Evolutionary conservation across 176 grass and related monocot genomes (phyloP).

Genomic region (Tuctoria greenei): DNA sequence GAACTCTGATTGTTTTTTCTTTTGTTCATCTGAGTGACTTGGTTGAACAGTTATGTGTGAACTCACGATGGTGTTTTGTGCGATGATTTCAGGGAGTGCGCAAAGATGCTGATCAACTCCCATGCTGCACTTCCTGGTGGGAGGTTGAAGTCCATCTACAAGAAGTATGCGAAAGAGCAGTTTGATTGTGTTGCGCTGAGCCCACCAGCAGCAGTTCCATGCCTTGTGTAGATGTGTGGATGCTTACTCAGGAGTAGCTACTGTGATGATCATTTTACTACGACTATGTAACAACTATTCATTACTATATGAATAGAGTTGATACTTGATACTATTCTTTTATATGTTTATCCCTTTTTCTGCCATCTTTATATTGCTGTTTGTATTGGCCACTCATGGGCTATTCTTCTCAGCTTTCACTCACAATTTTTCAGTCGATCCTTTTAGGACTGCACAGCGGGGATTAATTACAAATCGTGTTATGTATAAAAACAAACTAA

Average conservation of each 20-base stretch:
- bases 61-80: background rate
- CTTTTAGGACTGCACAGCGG: no score
- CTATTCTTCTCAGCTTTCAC: no score
- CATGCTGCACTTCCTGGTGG: constrained; percentile 36
- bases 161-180: constrained; percentile 47
- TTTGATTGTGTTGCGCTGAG: constrained; percentile 40
- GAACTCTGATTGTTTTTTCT: background rate
- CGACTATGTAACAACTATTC: constrained; percentile 19
- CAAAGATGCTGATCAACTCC: constrained; percentile 31
- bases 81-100: constrained; percentile 34
- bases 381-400: no score
- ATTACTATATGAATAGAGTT: constrained; percentile 14
- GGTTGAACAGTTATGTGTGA: background rate
- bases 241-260: constrained; percentile 15
- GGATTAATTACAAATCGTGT: no score
- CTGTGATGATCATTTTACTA: background rate
- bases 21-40: background rate
- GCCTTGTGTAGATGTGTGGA: background rate
- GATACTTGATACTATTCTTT: background rate
- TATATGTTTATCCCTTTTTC: background rate
- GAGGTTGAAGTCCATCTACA: constrained; percentile 42
- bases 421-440: no score
- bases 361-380: no score
- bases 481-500: no score
- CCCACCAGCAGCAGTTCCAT: background rate